Conservation (phyloP, 371 early-diverging fungal species). For the Mucor saturninus region DNA sequence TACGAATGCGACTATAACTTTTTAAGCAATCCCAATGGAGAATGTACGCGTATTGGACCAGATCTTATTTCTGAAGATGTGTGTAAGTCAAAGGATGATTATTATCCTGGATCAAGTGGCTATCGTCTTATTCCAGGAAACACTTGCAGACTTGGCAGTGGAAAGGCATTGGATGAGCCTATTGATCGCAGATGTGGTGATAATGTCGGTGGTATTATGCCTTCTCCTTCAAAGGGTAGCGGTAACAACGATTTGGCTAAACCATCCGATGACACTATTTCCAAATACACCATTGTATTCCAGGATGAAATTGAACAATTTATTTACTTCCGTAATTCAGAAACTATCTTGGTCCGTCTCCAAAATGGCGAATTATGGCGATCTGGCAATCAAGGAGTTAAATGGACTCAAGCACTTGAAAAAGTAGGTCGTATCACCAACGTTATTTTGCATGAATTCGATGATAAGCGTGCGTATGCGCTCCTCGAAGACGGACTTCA, state of each 20-base stretch:
- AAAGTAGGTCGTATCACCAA: constrained; percentile 38
- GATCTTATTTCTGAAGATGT: constrained; percentile 56
- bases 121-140: constrained; percentile 88
- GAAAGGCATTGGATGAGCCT: constrained; percentile 66
- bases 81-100: constrained; percentile 65
- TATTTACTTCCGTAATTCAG: constrained; percentile 61
- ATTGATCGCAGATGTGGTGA: constrained; percentile 66
- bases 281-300: constrained; percentile 44
- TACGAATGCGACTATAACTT: constrained; percentile 94
- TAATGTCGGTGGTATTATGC: constrained; percentile 26
- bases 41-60: constrained; percentile 62
- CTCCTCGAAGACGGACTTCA: constrained; percentile 60
- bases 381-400: constrained; percentile 67
- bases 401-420: constrained; percentile 60
- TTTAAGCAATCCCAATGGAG: constrained; percentile 55
- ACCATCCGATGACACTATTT: constrained; percentile 43
- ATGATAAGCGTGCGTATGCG: constrained; percentile 65
- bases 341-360: constrained; percentile 60
- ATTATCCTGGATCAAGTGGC: constrained; percentile 82
- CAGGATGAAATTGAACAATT: constrained; percentile 56
- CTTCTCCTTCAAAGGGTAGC: constrained; percentile 4
- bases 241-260: constrained; percentile 13
- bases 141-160: constrained; percentile 61
- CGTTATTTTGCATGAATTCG: constrained; percentile 61
- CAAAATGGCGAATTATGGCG: constrained; percentile 65